These are phyloP conservation scores for Colletotrichum coccodes DNA, from an alignment of 2,329 filamentous ascomycete genomes.

Conservation along the genomic window DNA sequence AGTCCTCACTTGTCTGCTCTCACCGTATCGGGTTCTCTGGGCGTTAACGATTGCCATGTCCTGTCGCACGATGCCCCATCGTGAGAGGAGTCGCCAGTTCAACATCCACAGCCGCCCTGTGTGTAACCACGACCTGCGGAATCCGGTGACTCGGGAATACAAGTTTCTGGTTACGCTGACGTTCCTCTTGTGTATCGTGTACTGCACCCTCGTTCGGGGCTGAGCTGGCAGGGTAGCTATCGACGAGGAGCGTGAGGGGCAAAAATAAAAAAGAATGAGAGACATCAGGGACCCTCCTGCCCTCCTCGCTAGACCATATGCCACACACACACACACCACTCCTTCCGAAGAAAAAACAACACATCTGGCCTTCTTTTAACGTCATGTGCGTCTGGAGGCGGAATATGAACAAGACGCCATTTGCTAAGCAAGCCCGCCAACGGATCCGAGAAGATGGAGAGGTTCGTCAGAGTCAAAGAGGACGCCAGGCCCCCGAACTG, in stretches of 20 bases:
- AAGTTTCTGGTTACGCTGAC: slow-evolving; percentile 27
- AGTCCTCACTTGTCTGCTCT: slow-evolving; percentile 7
- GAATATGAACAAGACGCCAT: background rate
- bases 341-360: slow-evolving; percentile 16
- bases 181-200: slow-evolving; percentile 25
- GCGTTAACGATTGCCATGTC: background rate
- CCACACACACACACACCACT: slow-evolving; percentile 5
- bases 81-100: background rate
- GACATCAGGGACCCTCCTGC: slow-evolving; percentile 24
- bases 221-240: slow-evolving; percentile 8
- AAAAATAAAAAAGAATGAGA: background rate
- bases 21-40: background rate
- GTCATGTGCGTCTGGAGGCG: slow-evolving; percentile 2
- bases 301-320: background rate
- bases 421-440: background rate
- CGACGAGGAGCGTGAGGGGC: slow-evolving; percentile 25
- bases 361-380: slow-evolving; percentile 31
- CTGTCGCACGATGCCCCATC: slow-evolving; percentile 3
- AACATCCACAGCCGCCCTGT: slow-evolving; percentile 4
- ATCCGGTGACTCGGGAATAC: slow-evolving; percentile 31
- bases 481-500: background rate
- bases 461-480: slow-evolving; percentile 7
- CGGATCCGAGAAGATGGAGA: background rate
- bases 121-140: slow-evolving; percentile 21
- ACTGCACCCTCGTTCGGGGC: slow-evolving; percentile 4